A percentile compares a stretch with the other conserved stretches of the same genome.
Conservation (phyloP, 140 eudicot genomes). For the Oenanthe javanica region DNA sequence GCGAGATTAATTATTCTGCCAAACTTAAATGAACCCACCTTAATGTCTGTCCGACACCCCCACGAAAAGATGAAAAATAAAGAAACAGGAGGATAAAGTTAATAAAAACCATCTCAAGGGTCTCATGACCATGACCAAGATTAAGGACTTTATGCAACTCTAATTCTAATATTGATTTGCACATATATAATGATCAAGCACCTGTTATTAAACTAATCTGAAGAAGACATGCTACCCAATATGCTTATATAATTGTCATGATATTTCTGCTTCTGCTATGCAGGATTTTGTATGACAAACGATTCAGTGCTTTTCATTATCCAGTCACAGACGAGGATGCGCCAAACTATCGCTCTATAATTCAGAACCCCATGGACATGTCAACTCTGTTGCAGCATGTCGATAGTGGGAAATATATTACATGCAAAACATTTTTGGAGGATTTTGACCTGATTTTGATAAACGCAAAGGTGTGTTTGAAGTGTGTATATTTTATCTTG, state of each 20-base stretch:
- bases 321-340: constrained; percentile 98
- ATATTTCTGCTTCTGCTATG: constrained; percentile 14
- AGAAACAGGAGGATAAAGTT: neutral
- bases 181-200: neutral
- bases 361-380: constrained; percentile 97
- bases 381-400: constrained; percentile 88
- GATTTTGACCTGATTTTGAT: constrained; percentile 88
- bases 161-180: neutral
- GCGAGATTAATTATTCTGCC: too few species aligned
- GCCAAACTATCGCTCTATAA: constrained; percentile 83
- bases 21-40: too few species aligned
- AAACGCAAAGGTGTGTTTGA: constrained; percentile 72
- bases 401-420: constrained; percentile 82
- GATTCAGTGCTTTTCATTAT: constrained; percentile 88
- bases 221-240: neutral
- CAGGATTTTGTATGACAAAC: constrained; percentile 90
- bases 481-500: neutral
- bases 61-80: neutral
- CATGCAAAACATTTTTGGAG: constrained; percentile 63
- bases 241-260: neutral
- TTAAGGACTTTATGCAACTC: neutral
- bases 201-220: neutral
- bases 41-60: too few species aligned
- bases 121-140: neutral
- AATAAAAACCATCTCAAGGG: neutral